Percentiles rank a stretch among this genome's conserved stretches.
phyloP scores from a whole-genome alignment of 2,329 filamentous ascomycete species.

The Hymenoscyphus fraxineus region DNA sequence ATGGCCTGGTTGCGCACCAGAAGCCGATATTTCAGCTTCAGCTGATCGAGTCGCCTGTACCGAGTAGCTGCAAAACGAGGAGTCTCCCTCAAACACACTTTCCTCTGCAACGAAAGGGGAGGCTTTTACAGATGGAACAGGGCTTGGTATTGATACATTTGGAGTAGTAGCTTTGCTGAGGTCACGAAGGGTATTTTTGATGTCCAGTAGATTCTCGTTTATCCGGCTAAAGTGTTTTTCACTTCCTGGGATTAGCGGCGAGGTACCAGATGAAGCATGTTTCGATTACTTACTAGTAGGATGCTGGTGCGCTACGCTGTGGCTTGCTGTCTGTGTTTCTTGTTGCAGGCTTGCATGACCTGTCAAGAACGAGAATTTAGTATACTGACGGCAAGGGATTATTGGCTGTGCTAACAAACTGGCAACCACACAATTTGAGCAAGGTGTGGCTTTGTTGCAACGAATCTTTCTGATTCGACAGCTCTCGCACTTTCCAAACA shows the following conservation, averaged over 20 bases:
- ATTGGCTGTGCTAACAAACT: background rate
- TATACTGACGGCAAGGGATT: too few species aligned
- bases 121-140: background rate
- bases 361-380: too few species aligned
- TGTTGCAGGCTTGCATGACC: background rate
- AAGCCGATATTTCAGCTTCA: conserved; percentile 14
- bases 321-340: background rate
- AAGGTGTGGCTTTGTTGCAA: background rate
- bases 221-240: conserved; percentile 16
- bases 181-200: conserved; percentile 13
- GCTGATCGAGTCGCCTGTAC: conserved; percentile 14
- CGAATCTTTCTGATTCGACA: conserved; percentile 1
- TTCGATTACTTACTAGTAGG: background rate
- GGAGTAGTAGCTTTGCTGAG: background rate
- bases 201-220: conserved; percentile 15
- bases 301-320: background rate
- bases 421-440: background rate
- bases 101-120: conserved; percentile 8
- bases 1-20: conserved; percentile 2
- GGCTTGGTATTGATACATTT: background rate
- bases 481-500: background rate
- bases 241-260: background rate
- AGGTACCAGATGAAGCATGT: background rate
- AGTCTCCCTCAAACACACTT: conserved; percentile 14
- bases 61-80: conserved; percentile 16